Base-by-base conservation (phyloP, 2,329 filamentous ascomycete species). In the Diaporthe citri region DNA sequence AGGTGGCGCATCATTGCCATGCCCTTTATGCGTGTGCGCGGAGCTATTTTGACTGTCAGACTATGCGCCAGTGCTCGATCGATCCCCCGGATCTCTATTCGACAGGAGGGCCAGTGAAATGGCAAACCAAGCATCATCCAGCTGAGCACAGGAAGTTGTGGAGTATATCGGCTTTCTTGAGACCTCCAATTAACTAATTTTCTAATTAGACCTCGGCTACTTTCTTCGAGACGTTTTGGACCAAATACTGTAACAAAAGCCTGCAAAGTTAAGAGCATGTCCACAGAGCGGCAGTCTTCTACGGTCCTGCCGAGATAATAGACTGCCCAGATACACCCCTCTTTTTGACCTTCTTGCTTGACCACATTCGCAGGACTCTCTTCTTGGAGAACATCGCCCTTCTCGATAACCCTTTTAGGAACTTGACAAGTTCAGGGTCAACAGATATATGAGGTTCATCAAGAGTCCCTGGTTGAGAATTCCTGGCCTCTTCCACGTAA, bases 401-500 rank as follows among this genome's bases (percentile, higher is more conserved):
- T 25, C 28, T 48, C 28, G 43, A 51, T 2, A 41, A 15, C 3
- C 43, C 20, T 9, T 51, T n/a, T 13, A 66, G 62, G 8, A 66
- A 66, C n/a, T 28, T 66, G 43, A 66, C 62, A 5, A 66, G 62
- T 20, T 66, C 62, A 12, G 62, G 46, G 22, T 66, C 62, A 12
- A 66, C 62, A 43, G 57, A 7, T 41, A 62, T 43, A 5, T 62
- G 57, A 62, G 57, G 57, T 13, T 62, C 57, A 43, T 62, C 57
- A 62, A 17, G 13, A 25, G 57, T 62, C 36, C 36, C 36, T 7
- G 36, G 57, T 28, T 62, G 57, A 41, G 57, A 62, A 25, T n/a
- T 15, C 9, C 62, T 51, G 51, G 62, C 62, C 22, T 51, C 62
- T 51, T 66, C 62, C 43, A 66, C 62, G 8, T 66, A 66, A 17